phyloP scores from a whole-genome alignment of 495 filamentous ascomycete genomes.

The Pseudevernia furfuracea region DNA sequence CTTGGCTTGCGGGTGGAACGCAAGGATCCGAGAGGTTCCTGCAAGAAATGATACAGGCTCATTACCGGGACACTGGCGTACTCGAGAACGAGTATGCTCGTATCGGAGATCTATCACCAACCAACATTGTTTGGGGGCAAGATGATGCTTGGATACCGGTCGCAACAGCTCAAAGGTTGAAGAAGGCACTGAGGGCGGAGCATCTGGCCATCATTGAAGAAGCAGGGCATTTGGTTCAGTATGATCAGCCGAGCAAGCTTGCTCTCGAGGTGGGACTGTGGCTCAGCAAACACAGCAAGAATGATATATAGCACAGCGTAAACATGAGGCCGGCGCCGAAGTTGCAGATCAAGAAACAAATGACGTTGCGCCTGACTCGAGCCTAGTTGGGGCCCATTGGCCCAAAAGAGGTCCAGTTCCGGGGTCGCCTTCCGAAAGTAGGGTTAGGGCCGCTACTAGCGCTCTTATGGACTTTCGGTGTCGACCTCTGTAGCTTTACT shows the following conservation, averaged over 20 bases:
- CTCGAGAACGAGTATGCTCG: constrained; percentile 28
- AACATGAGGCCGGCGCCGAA: neutral
- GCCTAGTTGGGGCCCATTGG: too few relatives aligned
- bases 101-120: constrained; percentile 28
- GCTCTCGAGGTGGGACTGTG: constrained; percentile 29
- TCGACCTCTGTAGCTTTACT: too few relatives aligned
- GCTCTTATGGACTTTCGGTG: too few relatives aligned
- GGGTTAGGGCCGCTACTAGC: too few relatives aligned
- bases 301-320: neutral
- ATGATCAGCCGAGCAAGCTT: constrained; percentile 31
- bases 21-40: constrained; percentile 28
- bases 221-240: constrained; percentile 34
- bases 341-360: neutral
- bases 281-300: constrained; percentile 4
- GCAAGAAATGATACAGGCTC: constrained; percentile 30
- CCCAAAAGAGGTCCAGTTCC: too few relatives aligned
- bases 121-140: constrained; percentile 33
- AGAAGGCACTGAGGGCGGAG: constrained; percentile 18
- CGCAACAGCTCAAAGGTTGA: constrained; percentile 26
- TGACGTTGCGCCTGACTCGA: too few relatives aligned
- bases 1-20: constrained; percentile 26
- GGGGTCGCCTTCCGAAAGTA: too few relatives aligned
- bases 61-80: constrained; percentile 26
- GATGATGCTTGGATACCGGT: constrained; percentile 33
- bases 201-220: constrained; percentile 30